phyloP scores from a whole-genome alignment of 768 basidiomycete genomes.

The Leccinum pellstonianum region DNA sequence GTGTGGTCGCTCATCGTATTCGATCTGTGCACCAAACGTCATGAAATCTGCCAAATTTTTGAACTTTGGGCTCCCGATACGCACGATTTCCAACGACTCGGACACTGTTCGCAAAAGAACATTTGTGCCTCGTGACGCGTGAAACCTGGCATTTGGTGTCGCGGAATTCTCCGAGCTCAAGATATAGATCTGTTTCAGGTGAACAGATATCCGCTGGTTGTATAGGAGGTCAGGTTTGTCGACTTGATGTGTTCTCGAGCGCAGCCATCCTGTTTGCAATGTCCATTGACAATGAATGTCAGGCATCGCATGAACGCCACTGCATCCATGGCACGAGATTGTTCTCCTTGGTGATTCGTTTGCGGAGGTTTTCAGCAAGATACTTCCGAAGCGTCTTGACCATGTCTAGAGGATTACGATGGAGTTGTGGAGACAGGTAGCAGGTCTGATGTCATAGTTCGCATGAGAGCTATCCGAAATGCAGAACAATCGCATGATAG shows the following conservation, averaged over 20 bases:
- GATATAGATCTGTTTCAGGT: conserved; percentile 52
- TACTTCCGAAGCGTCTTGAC: conserved; percentile 22
- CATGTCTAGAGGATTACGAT: conserved; percentile 13
- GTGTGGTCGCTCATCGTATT: too few species aligned
- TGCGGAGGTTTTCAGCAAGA: conserved; percentile 29
- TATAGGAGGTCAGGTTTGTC: conserved; percentile 34
- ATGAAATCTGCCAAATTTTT: too few species aligned
- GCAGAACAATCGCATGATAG: conserved; percentile 31
- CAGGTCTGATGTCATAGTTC: conserved; percentile 9
- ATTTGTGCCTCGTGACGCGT: too few species aligned
- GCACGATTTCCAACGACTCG: too few species aligned
- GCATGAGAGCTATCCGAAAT: conserved; percentile 5
- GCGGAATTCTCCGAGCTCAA: conserved; percentile 25
- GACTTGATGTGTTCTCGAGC: conserved; percentile 36
- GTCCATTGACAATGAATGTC: conserved; percentile 26
- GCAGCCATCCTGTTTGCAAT: conserved; percentile 38
- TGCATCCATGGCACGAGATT: conserved; percentile 26
- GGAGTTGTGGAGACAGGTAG: conserved; percentile 7
- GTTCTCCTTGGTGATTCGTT: conserved; percentile 34
- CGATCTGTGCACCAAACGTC: too few species aligned
- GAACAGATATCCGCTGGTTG: conserved; percentile 41
- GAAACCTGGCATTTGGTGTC: too few species aligned
- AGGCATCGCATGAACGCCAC: conserved; percentile 42
- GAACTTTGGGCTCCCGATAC: too few species aligned
- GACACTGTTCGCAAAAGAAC: too few species aligned